These are phyloP conservation scores for Fraxinus dipetala DNA, from an alignment of 305 asterid genomes.

Conservation along the genomic window DNA sequence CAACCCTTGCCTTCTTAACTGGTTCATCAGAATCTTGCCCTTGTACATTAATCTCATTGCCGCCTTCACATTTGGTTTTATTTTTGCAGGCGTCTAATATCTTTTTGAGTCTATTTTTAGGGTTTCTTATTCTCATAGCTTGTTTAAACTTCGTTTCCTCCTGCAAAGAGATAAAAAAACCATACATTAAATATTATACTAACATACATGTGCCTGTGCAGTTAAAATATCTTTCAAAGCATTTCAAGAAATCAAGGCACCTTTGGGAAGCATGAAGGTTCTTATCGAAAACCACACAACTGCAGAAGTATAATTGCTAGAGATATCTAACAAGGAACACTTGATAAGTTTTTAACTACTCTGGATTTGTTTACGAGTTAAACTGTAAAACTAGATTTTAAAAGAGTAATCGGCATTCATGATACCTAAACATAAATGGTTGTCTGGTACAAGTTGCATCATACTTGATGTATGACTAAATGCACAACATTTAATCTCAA, in stretches of 20 bases:
- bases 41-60: slow-evolving; percentile 77
- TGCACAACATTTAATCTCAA: neutral
- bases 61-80: slow-evolving; percentile 87
- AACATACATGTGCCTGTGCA: neutral
- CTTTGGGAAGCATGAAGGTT: neutral
- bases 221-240: neutral
- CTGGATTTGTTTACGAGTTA: slow-evolving; percentile 3
- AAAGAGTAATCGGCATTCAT: slow-evolving; percentile 6
- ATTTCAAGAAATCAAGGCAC: neutral
- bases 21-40: slow-evolving; percentile 76
- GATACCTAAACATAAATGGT: neutral
- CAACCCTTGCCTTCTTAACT: slow-evolving; percentile 69
- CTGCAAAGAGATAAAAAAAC: slow-evolving; percentile 31
- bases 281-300: neutral
- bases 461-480: neutral
- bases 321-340: slow-evolving; percentile 10
- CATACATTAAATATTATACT: neutral
- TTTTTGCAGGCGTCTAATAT: slow-evolving; percentile 84
- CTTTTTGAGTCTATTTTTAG: slow-evolving; percentile 74
- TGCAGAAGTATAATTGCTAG: neutral
- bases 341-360: slow-evolving; percentile 1
- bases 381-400: neutral
- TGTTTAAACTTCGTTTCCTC: slow-evolving; percentile 81
- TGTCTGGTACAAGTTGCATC: neutral
- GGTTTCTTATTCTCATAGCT: slow-evolving; percentile 76